These are phyloP conservation scores for Claviceps quebecensis DNA, from an alignment of 2,329 filamentous ascomycete genomes.

Conservation along the genomic window DNA sequence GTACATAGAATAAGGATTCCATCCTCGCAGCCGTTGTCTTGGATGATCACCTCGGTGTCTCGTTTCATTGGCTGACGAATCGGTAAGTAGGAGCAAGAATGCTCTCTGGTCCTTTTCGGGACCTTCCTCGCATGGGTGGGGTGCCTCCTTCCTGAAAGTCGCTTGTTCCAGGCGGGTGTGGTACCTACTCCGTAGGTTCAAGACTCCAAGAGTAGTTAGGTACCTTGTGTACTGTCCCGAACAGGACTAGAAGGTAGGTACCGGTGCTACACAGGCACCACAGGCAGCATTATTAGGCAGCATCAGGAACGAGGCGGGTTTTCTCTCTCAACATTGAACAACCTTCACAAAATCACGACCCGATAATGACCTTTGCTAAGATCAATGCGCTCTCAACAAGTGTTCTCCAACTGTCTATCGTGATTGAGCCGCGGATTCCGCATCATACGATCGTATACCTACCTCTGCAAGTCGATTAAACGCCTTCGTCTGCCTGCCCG, in stretches of 20 bases:
- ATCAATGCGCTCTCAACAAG: too few relatives aligned
- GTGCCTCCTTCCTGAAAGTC: neutral
- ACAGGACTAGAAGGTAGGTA: neutral
- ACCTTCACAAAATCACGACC: too few relatives aligned
- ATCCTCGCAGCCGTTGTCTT: neutral
- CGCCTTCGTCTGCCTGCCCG: neutral
- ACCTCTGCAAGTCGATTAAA: neutral
- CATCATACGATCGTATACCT: too few relatives aligned
- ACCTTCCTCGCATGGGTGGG: neutral
- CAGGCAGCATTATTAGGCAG: too few relatives aligned
- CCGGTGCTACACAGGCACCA: too few relatives aligned
- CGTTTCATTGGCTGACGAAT: neutral
- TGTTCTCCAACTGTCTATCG: too few relatives aligned
- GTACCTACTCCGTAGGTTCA: neutral
- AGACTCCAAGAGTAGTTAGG: neutral
- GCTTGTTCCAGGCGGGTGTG: neutral
- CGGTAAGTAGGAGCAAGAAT: neutral
- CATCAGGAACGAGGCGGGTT: too few relatives aligned
- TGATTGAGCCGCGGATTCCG: too few relatives aligned
- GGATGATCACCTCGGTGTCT: neutral
- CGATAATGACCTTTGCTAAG: too few relatives aligned
- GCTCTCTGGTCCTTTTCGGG: neutral
- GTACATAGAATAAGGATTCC: too few relatives aligned
- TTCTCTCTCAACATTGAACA: too few relatives aligned
- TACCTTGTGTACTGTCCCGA: neutral